Conservation (phyloP, 2,329 filamentous ascomycete genomes). For the Phaeoacremonium minimum region DNA sequence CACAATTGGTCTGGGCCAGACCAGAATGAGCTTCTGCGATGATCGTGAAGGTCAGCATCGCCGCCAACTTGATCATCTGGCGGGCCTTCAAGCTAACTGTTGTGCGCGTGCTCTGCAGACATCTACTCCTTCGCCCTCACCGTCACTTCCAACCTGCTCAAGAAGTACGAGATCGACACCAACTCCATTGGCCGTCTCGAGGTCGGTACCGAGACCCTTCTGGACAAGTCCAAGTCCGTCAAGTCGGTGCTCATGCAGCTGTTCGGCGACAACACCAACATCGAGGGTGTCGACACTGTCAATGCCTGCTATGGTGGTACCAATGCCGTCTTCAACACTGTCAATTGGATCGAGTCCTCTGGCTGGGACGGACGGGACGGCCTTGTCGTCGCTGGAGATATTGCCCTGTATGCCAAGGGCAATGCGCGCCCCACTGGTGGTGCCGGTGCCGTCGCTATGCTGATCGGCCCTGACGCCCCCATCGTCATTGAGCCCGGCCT, state of each 20-base stretch:
- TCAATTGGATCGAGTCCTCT: conserved; percentile 86
- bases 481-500: conserved; percentile 74
- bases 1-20: conserved; percentile 87
- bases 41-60: conserved; percentile 71
- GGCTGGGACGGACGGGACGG: conserved; percentile 81
- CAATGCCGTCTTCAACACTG: conserved; percentile 76
- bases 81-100: not conserved
- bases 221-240: conserved; percentile 89
- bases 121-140: conserved; percentile 86
- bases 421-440: conserved; percentile 77
- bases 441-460: conserved; percentile 73
- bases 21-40: conserved; percentile 89
- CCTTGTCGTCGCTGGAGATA: conserved; percentile 76
- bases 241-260: conserved; percentile 87
- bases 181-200: conserved; percentile 76
- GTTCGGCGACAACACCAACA: conserved; percentile 77
- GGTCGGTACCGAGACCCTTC: conserved; percentile 79
- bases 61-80: too few species aligned
- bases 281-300: conserved; percentile 78
- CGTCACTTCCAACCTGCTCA: conserved; percentile 70
- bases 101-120: conserved; percentile 43
- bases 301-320: conserved; percentile 87
- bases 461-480: conserved; percentile 74
- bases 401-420: conserved; percentile 82
- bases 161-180: conserved; percentile 79